Percentiles rank a stretch among this genome's conserved stretches.
phyloP scores from a whole-genome alignment of 2,329 filamentous ascomycete species.

The Neonectria coccinea region DNA sequence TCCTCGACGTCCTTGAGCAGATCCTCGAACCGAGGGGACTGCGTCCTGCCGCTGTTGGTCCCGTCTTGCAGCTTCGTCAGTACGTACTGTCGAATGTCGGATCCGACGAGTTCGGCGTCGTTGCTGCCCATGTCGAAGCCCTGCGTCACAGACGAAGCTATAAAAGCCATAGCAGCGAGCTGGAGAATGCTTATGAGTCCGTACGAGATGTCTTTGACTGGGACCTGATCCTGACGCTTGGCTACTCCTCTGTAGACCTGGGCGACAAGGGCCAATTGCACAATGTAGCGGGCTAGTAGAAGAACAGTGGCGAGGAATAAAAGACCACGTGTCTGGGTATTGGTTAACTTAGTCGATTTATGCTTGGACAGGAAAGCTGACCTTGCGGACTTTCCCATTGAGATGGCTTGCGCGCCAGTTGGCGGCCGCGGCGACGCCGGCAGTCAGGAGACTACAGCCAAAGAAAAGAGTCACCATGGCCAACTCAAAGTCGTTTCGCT shows the following conservation, averaged over 20 bases:
- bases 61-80: conserved; percentile 3
- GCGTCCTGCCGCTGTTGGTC: background rate
- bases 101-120: conserved; percentile 7
- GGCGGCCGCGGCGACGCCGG: conserved; percentile 13
- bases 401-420: background rate
- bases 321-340: background rate
- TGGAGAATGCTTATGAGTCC: conserved; percentile 9
- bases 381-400: conserved; percentile 18
- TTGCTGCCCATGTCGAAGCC: conserved; percentile 12
- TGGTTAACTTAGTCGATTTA: background rate
- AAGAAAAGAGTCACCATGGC: conserved; percentile 24
- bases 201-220: conserved; percentile 22
- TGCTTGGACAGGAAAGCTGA: background rate
- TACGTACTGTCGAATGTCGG: conserved; percentile 16
- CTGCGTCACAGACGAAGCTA: conserved; percentile 13
- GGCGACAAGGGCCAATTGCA: conserved; percentile 17
- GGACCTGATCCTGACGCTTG: conserved; percentile 15
- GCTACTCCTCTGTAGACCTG: conserved; percentile 4
- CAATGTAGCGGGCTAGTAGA: conserved; percentile 11
- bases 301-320: conserved; percentile 19
- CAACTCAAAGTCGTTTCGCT: conserved; percentile 28
- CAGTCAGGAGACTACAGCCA: conserved; percentile 24
- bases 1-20: background rate
- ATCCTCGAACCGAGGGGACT: conserved; percentile 11
- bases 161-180: conserved; percentile 9